Conservation (phyloP, 169 alveolate species). For the Plasmodium vinckei region DNA sequence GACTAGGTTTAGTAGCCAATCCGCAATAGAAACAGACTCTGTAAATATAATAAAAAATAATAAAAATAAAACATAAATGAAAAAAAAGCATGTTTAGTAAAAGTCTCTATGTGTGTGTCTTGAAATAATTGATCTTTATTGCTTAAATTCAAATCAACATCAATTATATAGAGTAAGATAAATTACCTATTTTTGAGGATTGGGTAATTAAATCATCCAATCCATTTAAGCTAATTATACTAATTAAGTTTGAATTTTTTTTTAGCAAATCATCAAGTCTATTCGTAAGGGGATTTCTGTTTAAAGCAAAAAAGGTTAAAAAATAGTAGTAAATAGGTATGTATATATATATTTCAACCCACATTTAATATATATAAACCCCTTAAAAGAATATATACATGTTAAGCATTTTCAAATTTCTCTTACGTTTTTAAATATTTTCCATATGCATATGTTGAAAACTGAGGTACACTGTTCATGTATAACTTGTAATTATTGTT, state of each 20-base stretch:
- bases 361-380: neutral
- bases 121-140: constrained; percentile 14
- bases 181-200: constrained; percentile 77
- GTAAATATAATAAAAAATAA: neutral
- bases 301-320: neutral
- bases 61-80: neutral
- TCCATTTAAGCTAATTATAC: constrained; percentile 66
- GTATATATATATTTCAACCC: neutral
- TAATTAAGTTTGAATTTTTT: constrained; percentile 59
- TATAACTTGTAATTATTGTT: constrained; percentile 54
- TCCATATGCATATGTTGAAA: constrained; percentile 72
- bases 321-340: neutral
- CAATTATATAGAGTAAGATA: neutral
- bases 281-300: constrained; percentile 69
- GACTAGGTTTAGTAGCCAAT: constrained; percentile 68
- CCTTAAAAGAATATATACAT: neutral
- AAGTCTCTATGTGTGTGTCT: neutral
- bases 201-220: constrained; percentile 73
- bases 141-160: neutral
- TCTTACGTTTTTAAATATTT: constrained; percentile 64
- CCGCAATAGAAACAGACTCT: constrained; percentile 77
- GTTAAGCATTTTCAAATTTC: neutral
- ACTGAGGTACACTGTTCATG: constrained; percentile 75
- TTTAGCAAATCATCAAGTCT: constrained; percentile 67
- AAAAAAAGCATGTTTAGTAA: neutral